These are phyloP conservation scores for Botrytis galanthina DNA, from an alignment of 2,329 filamentous ascomycete genomes.

Conservation along the genomic window DNA sequence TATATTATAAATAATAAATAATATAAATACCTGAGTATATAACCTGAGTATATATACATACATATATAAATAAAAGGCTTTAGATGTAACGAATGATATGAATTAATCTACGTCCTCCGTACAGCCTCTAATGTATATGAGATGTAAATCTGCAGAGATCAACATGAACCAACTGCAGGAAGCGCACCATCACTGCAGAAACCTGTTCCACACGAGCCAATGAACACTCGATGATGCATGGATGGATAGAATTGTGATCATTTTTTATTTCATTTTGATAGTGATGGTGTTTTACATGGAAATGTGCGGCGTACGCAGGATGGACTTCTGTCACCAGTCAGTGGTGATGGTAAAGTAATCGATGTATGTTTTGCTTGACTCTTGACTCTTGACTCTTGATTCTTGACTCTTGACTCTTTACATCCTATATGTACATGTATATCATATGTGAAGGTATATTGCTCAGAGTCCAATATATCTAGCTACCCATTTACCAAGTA, in stretches of 20 bases:
- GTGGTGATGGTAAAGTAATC: background rate
- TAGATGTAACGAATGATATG: background rate
- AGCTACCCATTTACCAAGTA: background rate
- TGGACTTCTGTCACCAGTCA: background rate
- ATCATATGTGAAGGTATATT: background rate
- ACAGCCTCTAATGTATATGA: background rate
- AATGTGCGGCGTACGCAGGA: background rate
- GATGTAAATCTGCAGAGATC: background rate
- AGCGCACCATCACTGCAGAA: background rate
- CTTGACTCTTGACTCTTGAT: too few relatives aligned
- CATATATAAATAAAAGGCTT: too few relatives aligned
- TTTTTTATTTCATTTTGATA: background rate
- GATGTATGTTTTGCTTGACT: background rate
- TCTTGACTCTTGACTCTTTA: too few relatives aligned
- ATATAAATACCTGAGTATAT: too few relatives aligned
- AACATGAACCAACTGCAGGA: constrained; percentile 4
- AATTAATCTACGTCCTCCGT: background rate
- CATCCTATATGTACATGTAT: too few relatives aligned
- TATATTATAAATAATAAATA: too few relatives aligned
- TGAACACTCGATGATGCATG: background rate
- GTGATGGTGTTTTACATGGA: background rate
- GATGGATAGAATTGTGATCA: background rate
- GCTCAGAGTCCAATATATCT: background rate
- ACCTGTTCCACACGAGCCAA: background rate
- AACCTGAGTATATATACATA: too few relatives aligned